Evolutionary conservation across 257 asterid species (phyloP), one percentile per base, ranked within the genome.

Genomic region (Solanum appendiculatum): DNA sequence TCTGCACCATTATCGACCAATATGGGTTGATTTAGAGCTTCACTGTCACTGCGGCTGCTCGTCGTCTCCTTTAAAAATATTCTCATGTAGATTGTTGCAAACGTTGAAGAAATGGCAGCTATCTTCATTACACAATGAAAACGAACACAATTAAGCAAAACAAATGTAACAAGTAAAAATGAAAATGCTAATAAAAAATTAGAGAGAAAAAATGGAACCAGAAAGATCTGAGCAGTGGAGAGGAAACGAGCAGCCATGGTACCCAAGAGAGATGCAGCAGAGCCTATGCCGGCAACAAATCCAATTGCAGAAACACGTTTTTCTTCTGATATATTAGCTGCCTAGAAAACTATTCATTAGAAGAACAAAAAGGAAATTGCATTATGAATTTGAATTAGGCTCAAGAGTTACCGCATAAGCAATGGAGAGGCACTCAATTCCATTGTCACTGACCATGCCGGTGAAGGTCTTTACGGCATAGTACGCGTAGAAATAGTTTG

Each of bases 231-330:
- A 31, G 83, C 86, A 3, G 91, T 90, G 40, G 95, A 91, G 74
- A 94, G 93, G 42, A 92, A 64, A 15, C 94, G 94, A 70, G 95
- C 94, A 3, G 92, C 88, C 56, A 94, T 63, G 81, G 95, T 94
- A 73, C 95, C 93, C 33, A 90, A 88, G n/a, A 94, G 91, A 14
- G 90, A 91, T 36, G 97, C 94, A 5, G 90, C 94, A 1, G 94
- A 75, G 4, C 90, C 90, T 44, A 92, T 90, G 6, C 95, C 94
- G 12, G 94, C 91, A 84, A 93, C 86, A 11, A 91, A 33, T 64
- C 95, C 97, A 42, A 94, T 91, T 3, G 93, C 94, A 15, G 93
- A 85, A 10, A 92, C 92, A 4, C 95, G 93, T 64, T 92, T 94
- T 46, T 89, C 92, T 87, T 93, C 94, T 0, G 94, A 83, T 58